Conservation (phyloP, 768 basidiomycete genomes). For the Filobasidium floriforme region DNA sequence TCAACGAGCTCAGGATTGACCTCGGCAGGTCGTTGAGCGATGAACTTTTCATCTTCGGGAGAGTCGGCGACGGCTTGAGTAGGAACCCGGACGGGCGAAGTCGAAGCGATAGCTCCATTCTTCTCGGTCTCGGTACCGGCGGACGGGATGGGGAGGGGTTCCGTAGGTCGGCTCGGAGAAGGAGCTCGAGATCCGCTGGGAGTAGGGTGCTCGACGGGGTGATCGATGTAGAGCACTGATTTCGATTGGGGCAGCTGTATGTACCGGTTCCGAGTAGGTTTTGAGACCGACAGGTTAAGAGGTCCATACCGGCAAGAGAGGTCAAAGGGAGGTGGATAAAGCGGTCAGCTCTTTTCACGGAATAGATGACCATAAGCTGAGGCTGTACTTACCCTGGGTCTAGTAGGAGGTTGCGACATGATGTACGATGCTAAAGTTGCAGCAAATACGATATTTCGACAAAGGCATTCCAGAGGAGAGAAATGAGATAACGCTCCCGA, state of each 20-base stretch:
- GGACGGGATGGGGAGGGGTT: neutral
- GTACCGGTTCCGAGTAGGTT: too few relatives aligned
- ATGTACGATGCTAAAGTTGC: neutral
- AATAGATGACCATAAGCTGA: neutral
- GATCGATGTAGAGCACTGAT: constrained; percentile 44
- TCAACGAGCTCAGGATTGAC: neutral
- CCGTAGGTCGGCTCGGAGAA: constrained; percentile 2
- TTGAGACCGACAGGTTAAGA: neutral
- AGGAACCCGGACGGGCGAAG: neutral
- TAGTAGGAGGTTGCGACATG: constrained; percentile 4
- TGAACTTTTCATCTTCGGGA: neutral
- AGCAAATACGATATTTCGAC: neutral
- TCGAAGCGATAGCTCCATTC: neutral
- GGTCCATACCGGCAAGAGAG: neutral
- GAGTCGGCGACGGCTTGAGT: neutral
- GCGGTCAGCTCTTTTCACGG: neutral
- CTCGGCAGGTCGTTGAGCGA: neutral
- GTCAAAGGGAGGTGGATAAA: neutral
- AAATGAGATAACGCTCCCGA: neutral
- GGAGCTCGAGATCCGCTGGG: constrained; percentile 18
- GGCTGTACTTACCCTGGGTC: constrained; percentile 4
- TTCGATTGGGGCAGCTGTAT: constrained; percentile 38
- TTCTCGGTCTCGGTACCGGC: neutral
- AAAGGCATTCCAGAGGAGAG: neutral
- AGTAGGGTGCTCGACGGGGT: constrained; percentile 28